Percentiles rank a stretch among this genome's conserved stretches.
Evolutionary conservation across 805 yeast genomes (phyloP).

Genomic region (Sugiyamaella lignohabitans): DNA sequence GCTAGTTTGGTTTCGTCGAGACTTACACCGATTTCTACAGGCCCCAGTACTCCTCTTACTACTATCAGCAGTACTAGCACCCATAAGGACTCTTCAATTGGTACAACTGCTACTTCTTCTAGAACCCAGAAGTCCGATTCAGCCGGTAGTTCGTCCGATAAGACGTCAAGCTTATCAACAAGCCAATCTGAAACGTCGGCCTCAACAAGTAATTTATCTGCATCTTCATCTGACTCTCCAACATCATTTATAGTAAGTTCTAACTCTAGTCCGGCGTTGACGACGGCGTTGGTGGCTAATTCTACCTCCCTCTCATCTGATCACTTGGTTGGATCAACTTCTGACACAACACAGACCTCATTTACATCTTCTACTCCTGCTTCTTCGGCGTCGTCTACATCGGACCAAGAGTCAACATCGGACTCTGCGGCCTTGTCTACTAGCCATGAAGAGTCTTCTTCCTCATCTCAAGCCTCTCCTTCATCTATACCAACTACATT

Average conservation of each 20-base stretch:
- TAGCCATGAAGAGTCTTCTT: not conserved
- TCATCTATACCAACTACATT: slow-evolving; percentile 2
- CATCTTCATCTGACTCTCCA: not conserved
- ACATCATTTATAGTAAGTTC: not conserved
- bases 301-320: not conserved
- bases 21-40: too few relatives aligned
- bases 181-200: not conserved
- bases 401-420: not conserved
- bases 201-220: not conserved
- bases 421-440: not conserved
- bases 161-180: not conserved
- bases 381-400: not conserved
- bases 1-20: too few relatives aligned
- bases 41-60: not conserved
- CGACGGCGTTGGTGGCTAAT: not conserved
- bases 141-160: too few relatives aligned
- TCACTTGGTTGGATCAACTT: not conserved
- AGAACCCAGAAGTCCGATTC: too few relatives aligned
- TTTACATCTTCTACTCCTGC: not conserved
- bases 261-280: not conserved
- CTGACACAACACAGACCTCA: not conserved
- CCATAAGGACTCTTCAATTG: not conserved
- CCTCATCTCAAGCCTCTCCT: slow-evolving; percentile 3
- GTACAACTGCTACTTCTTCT: not conserved
- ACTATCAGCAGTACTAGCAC: not conserved